These are phyloP conservation scores for Schizophyllum commune DNA, from an alignment of 1,284 basidiomycete species.

Conservation along the genomic window DNA sequence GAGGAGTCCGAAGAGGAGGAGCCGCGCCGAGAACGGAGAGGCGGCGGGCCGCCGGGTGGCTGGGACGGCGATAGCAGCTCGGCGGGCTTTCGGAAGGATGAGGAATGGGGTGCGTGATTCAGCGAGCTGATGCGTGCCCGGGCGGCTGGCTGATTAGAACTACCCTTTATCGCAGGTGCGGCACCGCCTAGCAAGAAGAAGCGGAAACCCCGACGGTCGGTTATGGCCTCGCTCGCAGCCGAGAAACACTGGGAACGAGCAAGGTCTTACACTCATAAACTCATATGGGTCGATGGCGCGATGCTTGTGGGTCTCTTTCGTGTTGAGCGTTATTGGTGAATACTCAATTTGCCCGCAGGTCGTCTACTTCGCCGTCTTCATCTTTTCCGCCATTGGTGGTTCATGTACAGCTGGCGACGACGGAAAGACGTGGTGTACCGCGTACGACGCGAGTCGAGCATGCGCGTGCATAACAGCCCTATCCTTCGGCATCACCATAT, in stretches of 20 bases:
- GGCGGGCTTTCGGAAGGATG: slow-evolving; percentile 11
- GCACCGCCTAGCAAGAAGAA: slow-evolving; percentile 15
- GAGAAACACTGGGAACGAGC: slow-evolving; percentile 57
- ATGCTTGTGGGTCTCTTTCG: slow-evolving; percentile 23
- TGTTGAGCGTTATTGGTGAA: not conserved
- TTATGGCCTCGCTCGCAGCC: slow-evolving; percentile 55
- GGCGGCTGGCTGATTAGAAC: not conserved
- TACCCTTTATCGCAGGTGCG: slow-evolving; percentile 8
- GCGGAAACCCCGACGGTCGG: slow-evolving; percentile 32
- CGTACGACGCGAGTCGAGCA: slow-evolving; percentile 59
- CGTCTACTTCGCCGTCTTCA: slow-evolving; percentile 51
- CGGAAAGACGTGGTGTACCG: slow-evolving; percentile 64
- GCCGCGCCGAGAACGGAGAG: slow-evolving; percentile 15
- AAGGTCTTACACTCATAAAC: slow-evolving; percentile 43
- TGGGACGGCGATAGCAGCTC: slow-evolving; percentile 13
- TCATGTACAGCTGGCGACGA: slow-evolving; percentile 47
- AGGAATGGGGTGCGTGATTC: slow-evolving; percentile 8
- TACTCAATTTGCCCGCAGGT: not conserved
- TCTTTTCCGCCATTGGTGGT: slow-evolving; percentile 52
- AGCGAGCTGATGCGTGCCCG: not conserved
- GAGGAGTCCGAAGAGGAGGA: slow-evolving; percentile 26
- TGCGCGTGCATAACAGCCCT: slow-evolving; percentile 48
- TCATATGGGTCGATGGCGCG: slow-evolving; percentile 39
- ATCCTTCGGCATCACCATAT: slow-evolving; percentile 45
- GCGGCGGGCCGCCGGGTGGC: slow-evolving; percentile 20